Base-by-base conservation (phyloP, 805 yeast species). In the Yamadazyma nakazawae region DNA sequence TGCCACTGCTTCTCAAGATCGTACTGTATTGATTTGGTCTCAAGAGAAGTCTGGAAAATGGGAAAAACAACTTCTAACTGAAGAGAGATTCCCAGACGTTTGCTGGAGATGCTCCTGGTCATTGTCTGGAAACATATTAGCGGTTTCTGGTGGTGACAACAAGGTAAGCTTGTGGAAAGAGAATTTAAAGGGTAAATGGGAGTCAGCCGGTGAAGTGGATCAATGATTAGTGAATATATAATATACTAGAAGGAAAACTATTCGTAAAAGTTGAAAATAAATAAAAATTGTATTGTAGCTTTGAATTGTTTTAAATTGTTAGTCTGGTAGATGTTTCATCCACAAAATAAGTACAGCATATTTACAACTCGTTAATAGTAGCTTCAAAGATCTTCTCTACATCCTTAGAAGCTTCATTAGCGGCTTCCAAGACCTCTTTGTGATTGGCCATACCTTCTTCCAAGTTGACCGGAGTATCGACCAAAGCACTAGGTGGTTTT, bases 31-130 rank as follows among this genome's bases (percentile, higher is more conserved):
- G 50, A 86, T 94, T 62, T 94, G 99, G 99, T 84, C 96, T 8
- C 92, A 89, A 66, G 91, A 84, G 53, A 68, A 65, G 46, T 65
- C 65, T 47, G 81, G 80, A 2, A 75, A 76, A 53, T 94, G 99
- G 99, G 83, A 84, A 63, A 86, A 86, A 63, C 84, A 82, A 60
- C 70, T 79, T 34, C 76, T 94, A 60, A 81, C 83, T 42, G 76
- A 78, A 16, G 96, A 88, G 34, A 84, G 82, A 63, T 94, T 94
- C 78, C 94, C 97, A 13, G 99, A 94, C 64, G 97, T 91, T 24
- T 88, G 95, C 57, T 94, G 99, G 99, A 84, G 97, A 66, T 96
- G 96, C 41, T 84, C 95, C 56, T 94, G 99, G 99, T 89, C 97
- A 11, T 75, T 91, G 56, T 85, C 96, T 40, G 99, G 99, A 45